Evolutionary conservation across 108 stramenopile species (phyloP), one percentile per base, ranked within the genome.

Genomic region (Pseudonitzschia pungens): DNA sequence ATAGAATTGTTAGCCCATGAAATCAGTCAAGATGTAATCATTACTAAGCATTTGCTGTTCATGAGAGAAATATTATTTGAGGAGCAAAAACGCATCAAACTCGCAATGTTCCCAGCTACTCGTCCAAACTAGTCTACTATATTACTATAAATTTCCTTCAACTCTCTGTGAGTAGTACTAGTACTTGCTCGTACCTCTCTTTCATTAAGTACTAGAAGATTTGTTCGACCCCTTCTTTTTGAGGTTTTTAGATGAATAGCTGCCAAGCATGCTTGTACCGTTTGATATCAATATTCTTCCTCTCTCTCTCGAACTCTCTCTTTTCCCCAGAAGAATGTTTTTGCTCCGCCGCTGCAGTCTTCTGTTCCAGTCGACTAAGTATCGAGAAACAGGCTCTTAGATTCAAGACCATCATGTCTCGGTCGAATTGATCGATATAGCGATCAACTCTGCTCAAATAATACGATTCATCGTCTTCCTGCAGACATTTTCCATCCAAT

Each of bases 331-430:
- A 1, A 28, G 60, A 62, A 18, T 14, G 22, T 3, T 41, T 31
- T 21, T 43, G 10, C 18, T 67, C 7, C 50, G 11, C 18, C 9
- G 45, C 45, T 53, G 15, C 26, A 40, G 14, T 57, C 33, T 78
- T 75, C 18, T 53, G 74, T 57, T 83, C 79, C 21, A 87, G 60
- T n/a, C 15, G 28, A 24, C 83, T 76, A 26, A 89, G 57, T 42
- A 89, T 89, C 0, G 75, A 58, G 54, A 79, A 84, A 66, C 88
- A 89, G 3, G 88, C 81, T 40, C 82, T 84, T 2, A 85, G 54
- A 72, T 90, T 90, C 63, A 90, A 50, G 18, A 44, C 15, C 15
- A 86, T 28, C 79, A 90, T 60, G 33, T 85, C 82, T 16, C 69
- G 31, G 64, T 90, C 89, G 32, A 86, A 63, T 45, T 56, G 26